Evolutionary conservation across 345 rosid species (phyloP), one percentile per base, ranked within the genome.

Genomic region (Geranium rotundifolium): DNA sequence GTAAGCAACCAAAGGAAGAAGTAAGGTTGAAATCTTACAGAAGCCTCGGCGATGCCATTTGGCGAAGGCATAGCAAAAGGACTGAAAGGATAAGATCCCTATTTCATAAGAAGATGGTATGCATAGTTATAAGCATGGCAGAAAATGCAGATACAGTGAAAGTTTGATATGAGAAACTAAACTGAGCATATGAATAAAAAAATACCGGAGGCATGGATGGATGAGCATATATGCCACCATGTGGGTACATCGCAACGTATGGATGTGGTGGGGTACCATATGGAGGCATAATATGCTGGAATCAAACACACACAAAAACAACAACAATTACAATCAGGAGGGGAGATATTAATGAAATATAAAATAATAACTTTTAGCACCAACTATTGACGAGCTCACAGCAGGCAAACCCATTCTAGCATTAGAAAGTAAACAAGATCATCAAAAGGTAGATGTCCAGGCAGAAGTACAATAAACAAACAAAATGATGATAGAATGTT

Each of bases 211-310:
- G 92, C 4, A 93, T 80, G 61, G 97, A 84, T 63, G 99, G 97
- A 79, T 93, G 99, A 0, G 92, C 86, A 65, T 90, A 93, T 76
- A 93, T 83, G 63, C 97, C 97, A 68, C 97, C 92, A 67, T 86
- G 97, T 59, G 99, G 92, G 82, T 93, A 93, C 99, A 93, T 90
- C 61, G 97, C 88, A 75, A 93, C 97, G 52, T 93, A 93, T 12
- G 96, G 99, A 81, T 90, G 95, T n/a, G 97, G 97, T 5, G 97
- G 91, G 20, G 99, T 90, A 62, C 96, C 99, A 70, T 93, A 93
- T 13, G 95, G 95, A 77, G 97, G 97, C 95, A 93, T 87, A 69
- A 90, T 82, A 82, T 83, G 99, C 99, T 92, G 86, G 74, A 84
- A 58, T 49, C 12, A 46, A 46, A 9, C 52, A 46, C 12, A 12